Evolutionary conservation across 345 rosid species (phyloP), one percentile per base, ranked within the genome.

Genomic region (Linum trigynum): DNA sequence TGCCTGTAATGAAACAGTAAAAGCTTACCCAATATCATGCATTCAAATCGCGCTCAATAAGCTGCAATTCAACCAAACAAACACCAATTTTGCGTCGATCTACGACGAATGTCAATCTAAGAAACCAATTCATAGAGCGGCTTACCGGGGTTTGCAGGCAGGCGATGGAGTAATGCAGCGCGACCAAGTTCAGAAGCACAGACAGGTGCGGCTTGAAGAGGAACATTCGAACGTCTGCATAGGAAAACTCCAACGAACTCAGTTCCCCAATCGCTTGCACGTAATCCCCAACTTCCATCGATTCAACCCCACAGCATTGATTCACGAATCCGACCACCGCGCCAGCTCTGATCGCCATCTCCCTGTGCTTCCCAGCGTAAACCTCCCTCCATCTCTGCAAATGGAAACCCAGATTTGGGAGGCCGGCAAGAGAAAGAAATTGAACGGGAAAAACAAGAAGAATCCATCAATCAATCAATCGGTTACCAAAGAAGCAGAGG

Each of bases 171-270:
- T 80, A 80, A 63, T 80, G 84, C 67, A 84, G 69, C 67, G 79
- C 88, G 61, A 82, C 72, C 77, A 86, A 77, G 77, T 84, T 79
- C 38, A 78, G 69, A 59, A 81, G 67, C 60, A 78, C 84, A 71
- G 62, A 73, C 61, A 76, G 59, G 14, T 71, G 72, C 0, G 83
- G 80, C 5, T 69, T 78, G 74, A 86, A 78, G 39, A 86, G 69
- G 39, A 79, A 71, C 77, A 86, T 71, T 43, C 78, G 76, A 5
- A 82, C 69, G 71, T 86, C 92, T 70, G 66, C 57, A 67, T 79
- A 79, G 4, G 80, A 71, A 14, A 84, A 68, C 56, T 64, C 69
- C 73, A 69, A 41, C 2, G 75, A 63, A 11, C 55, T 37, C 73
- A 84, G 64, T 42, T 64, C 72, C 63, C 70, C 74, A n/a, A 82